phyloP scores from a whole-genome alignment of 2,329 filamentous ascomycete species.

The Nemania abortiva region DNA sequence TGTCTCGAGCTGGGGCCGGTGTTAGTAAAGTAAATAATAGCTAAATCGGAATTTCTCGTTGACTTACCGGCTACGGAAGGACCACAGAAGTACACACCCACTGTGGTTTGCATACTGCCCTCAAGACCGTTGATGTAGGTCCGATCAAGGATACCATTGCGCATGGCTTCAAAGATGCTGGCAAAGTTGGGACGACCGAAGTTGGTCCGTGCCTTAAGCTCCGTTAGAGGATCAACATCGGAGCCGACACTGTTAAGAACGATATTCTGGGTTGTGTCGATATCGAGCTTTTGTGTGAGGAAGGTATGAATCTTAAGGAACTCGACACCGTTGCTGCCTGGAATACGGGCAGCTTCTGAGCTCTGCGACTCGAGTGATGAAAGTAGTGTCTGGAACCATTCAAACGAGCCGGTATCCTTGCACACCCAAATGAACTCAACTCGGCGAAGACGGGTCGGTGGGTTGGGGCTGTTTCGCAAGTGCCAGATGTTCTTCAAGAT shows the following conservation, averaged over 20 bases:
- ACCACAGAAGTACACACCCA: constrained; percentile 98
- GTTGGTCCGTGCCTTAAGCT: constrained; percentile 89
- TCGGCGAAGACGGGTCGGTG: constrained; percentile 86
- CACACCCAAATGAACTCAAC: constrained; percentile 99
- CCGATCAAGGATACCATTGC: constrained; percentile 85
- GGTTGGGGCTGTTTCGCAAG: constrained; percentile 88
- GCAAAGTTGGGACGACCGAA: constrained; percentile 94
- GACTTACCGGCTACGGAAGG: constrained; percentile 76
- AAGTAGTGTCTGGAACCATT: constrained; percentile 97
- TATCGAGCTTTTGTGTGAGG: constrained; percentile 91
- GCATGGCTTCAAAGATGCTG: constrained; percentile 84
- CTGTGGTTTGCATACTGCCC: constrained; percentile 80
- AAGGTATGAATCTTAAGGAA: constrained; percentile 99
- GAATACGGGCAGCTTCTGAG: constrained; percentile 73
- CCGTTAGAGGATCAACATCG: constrained; percentile 89
- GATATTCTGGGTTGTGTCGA: constrained; percentile 95
- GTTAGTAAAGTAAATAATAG: constrained; percentile 51
- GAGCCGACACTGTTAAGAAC: constrained; percentile 94
- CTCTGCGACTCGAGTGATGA: constrained; percentile 91
- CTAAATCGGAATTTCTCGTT: neutral
- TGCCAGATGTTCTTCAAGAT: constrained; percentile 99
- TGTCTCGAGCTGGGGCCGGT: constrained; percentile 77
- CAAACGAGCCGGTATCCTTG: constrained; percentile 94
- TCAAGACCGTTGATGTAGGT: constrained; percentile 88
- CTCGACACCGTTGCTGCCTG: constrained; percentile 77